phyloP scores from a whole-genome alignment of 805 yeast species.

The Teunomyces cretensis region DNA sequence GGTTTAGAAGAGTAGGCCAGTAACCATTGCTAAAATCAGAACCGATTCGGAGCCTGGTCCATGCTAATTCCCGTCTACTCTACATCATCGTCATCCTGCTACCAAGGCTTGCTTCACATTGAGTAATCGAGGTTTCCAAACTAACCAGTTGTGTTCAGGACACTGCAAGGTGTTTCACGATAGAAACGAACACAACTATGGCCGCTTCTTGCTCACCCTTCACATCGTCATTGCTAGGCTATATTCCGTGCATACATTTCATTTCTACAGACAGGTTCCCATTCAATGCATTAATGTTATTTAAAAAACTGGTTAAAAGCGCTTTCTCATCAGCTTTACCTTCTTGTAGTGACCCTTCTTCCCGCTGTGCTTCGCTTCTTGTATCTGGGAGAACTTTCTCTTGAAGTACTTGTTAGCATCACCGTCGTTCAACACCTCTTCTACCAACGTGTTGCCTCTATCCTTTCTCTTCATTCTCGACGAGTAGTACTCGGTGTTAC shows the following conservation, averaged over 20 bases:
- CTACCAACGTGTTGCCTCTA: constrained; percentile 76
- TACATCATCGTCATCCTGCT: no score
- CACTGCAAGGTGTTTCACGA: no score
- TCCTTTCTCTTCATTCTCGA: constrained; percentile 65
- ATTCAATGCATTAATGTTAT: constrained; percentile 4
- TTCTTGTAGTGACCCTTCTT: constrained; percentile 66
- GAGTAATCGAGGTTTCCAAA: no score
- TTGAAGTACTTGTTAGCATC: constrained; percentile 75
- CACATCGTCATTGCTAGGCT: neutral
- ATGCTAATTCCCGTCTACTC: no score
- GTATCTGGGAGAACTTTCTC: constrained; percentile 80
- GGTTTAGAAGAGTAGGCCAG: constrained; percentile 37
- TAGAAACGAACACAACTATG: neutral
- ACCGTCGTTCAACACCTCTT: constrained; percentile 75
- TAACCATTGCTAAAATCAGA: no score
- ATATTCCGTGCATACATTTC: neutral
- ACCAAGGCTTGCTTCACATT: no score
- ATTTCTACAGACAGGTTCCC: constrained; percentile 5
- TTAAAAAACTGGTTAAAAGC: constrained; percentile 25
- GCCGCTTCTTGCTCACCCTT: neutral
- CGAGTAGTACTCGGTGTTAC: constrained; percentile 74
- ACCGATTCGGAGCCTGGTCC: no score
- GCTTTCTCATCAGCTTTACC: constrained; percentile 58
- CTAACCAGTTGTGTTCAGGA: no score
- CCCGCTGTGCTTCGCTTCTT: constrained; percentile 59